These are phyloP conservation scores for Pisolithus microcarpus DNA, from an alignment of 768 basidiomycete genomes.

Conservation along the genomic window DNA sequence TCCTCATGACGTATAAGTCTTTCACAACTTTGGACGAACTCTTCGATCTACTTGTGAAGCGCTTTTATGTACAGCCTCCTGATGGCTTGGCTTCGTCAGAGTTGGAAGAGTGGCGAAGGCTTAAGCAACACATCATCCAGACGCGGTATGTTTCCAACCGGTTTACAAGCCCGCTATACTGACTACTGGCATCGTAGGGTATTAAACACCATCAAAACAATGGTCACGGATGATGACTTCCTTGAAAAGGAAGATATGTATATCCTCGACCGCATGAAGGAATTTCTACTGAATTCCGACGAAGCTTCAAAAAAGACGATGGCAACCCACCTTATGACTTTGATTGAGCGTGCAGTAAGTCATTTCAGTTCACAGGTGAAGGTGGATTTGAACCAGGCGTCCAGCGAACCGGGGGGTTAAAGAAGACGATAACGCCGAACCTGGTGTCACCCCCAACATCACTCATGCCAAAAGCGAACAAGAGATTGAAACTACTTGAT, in stretches of 20 bases:
- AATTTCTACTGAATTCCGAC: conserved; percentile 50
- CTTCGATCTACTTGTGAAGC: conserved; percentile 70
- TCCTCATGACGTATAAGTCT: conserved; percentile 94
- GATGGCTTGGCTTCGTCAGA: conserved; percentile 55
- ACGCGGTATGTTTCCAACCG: conserved; percentile 54
- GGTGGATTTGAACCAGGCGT: not conserved
- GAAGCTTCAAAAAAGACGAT: conserved; percentile 60
- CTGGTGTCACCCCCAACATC: conserved; percentile 64
- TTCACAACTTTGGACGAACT: conserved; percentile 82
- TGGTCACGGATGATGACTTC: conserved; percentile 78
- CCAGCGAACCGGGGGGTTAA: conserved; percentile 48
- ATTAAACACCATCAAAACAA: conserved; percentile 82
- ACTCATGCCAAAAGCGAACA: conserved; percentile 62
- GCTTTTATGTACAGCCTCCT: conserved; percentile 77
- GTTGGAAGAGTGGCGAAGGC: conserved; percentile 68
- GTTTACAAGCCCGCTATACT: conserved; percentile 1
- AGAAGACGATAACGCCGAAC: conserved; percentile 49
- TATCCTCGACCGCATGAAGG: conserved; percentile 75
- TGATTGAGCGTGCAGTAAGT: conserved; percentile 78
- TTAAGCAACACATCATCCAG: conserved; percentile 84
- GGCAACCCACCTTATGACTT: conserved; percentile 64
- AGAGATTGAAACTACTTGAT: conserved; percentile 76
- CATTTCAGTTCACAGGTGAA: not conserved
- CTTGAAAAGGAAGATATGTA: conserved; percentile 82
- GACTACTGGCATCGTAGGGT: conserved; percentile 38